Percentiles rank a stretch among this genome's conserved stretches.
phyloP scores from a whole-genome alignment of 2,329 filamentous ascomycete species.

The Alternaria longipes region DNA sequence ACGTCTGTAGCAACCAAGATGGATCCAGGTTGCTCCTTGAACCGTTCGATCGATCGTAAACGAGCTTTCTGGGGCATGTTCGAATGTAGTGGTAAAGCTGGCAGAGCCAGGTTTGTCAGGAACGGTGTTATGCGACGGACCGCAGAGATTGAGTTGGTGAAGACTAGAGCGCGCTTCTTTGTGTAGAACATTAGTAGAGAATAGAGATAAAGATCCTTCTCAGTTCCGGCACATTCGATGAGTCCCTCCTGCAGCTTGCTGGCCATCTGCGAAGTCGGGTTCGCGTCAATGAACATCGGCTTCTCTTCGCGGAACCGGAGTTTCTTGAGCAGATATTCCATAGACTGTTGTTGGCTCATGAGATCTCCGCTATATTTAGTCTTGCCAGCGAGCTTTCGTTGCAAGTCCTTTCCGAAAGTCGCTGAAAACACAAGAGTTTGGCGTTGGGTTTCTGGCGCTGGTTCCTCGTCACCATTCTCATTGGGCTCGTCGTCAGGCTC shows the following conservation, averaged over 20 bases:
- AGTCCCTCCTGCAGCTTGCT: constrained; percentile 85
- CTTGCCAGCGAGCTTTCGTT: constrained; percentile 83
- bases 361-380: constrained; percentile 67
- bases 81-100: constrained; percentile 82
- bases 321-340: constrained; percentile 92
- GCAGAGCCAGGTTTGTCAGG: constrained; percentile 81
- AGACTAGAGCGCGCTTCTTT: constrained; percentile 82
- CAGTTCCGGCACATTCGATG: constrained; percentile 89
- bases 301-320: constrained; percentile 85
- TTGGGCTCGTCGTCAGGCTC: constrained; percentile 69
- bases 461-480: constrained; percentile 45
- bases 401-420: constrained; percentile 89
- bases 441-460: constrained; percentile 56
- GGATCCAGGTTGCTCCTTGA: constrained; percentile 70
- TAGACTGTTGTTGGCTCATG: constrained; percentile 78
- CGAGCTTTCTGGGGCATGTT: constrained; percentile 97
- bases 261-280: constrained; percentile 89
- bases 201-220: constrained; percentile 98
- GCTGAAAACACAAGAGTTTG: constrained; percentile 97
- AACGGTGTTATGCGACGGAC: constrained; percentile 87
- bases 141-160: constrained; percentile 94
- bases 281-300: constrained; percentile 91
- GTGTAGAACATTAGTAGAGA: constrained; percentile 84
- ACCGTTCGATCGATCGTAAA: constrained; percentile 89
- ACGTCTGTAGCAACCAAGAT: constrained; percentile 94